Evolutionary conservation across 805 yeast genomes (phyloP), one percentile per base, ranked within the genome.

Genomic region (Priceomyces haplophilus): DNA sequence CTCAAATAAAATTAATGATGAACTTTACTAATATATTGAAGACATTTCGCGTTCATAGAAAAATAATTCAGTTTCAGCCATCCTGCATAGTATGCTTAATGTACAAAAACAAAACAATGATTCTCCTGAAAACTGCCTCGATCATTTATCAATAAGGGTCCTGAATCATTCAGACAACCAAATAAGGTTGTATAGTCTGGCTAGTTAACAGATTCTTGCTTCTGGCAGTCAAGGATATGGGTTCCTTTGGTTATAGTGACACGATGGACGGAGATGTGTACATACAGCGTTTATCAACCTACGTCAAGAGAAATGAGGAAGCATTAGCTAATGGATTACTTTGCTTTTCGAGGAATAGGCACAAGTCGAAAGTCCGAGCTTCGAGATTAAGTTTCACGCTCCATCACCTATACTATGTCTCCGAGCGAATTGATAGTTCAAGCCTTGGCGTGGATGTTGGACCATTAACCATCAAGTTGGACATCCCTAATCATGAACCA

Each of bases 351-450:
- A 78, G 75, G 49, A 56, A 49, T 31, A 48, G 54, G 35, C 41
- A 55, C 21, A 33, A 44, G 16, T 30, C 59, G 21, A 64, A 59
- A 41, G 55, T 59, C 30, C 80, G 79, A 51, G 83, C 85, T 0
- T 74, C 78, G 11, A 61, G 85, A 44, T 63, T 82, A 17, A 73
- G 78, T 11, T 64, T 82, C 40, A 79, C 85, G 13, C 64, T 80
- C 20, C 88, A 82, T 56, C 87, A 82, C 55, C 64, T 82, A 21
- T 82, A 78, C 54, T 82, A 75, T 51, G 66, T 82, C 17, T 59
- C 79, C n/a, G 85, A 80, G 33, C 67, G 76, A 40, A 79, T 82
- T 61, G 80, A 68, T 65, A 69, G 43, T 42, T 76, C 56, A 61
- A 70, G 47, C 48, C 71, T 53, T 43, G 75, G 69, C 7, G 74